Base-by-base conservation (phyloP, 1,139 yeast genomes). In the Insectozyma bohioensis region DNA sequence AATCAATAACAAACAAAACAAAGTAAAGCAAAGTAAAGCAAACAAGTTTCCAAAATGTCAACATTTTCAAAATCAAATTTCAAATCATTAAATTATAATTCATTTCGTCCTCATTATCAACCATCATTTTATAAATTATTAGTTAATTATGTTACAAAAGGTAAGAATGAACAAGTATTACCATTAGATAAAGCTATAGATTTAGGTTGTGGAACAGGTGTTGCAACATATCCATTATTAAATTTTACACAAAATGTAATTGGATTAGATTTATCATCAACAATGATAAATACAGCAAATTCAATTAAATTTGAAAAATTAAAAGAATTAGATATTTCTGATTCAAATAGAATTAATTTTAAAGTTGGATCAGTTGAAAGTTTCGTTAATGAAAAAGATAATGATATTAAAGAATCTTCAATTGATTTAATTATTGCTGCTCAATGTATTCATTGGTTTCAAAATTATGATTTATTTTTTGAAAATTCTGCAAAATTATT, bases 41-140 rank as follows among this genome's bases (percentile, higher is more conserved):
- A 10, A 21, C 6, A 21, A 13, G 7, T 38, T 12, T n/a, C n/a
- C n/a, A 18, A 26, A 17, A 85, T 85, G 94, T 58, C 90, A 2
- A 72, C 85, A 1, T 86, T 81, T 52, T 65, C 90, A 5, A 77
- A 74, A 33, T 49, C 64, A 1, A 64, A 68, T 12, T 86, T 79
- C 60, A 71, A 78, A 39, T 69, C 90, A 0, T 58, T 70, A 31
- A 63, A 67, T 35, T 87, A 87, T 56, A 64, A 73, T 32, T 59
- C 68, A 9, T 76, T 78, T 47, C 70, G 95, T 35, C 95, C 95
- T 0, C 60, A 67, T 2, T 85, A 85, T 46, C 86, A 88, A 0
- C 47, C 56, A 0, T 51, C 66, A 2, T 75, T 84, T 45, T 82
- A 69, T 47, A 47, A 64, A 8, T 48, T 59, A 10, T 47, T 85